Evolutionary conservation across 148 eudicot genomes (phyloP).

Genomic region (Amaranthus cruentus): DNA sequence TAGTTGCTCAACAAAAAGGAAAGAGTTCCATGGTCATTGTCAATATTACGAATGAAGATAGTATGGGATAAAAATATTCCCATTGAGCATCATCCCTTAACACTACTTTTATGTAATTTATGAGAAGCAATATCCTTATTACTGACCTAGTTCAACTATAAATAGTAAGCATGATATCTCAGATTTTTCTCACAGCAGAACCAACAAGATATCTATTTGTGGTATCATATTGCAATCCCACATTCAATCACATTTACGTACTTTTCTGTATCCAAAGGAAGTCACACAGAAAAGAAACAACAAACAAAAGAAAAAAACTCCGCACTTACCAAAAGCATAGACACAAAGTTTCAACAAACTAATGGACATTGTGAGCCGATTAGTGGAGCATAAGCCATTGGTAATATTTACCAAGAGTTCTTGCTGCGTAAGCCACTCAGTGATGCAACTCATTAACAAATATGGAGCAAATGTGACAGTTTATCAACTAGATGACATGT

Average conservation of each 20-base stretch:
- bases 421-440: slow-evolving; percentile 55
- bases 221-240: not conserved
- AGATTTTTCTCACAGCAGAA: slow-evolving; percentile 10
- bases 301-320: no score
- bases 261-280: not conserved
- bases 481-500: slow-evolving; percentile 51
- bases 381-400: slow-evolving; percentile 44
- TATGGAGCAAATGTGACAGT: slow-evolving; percentile 56
- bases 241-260: not conserved
- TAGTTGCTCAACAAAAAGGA: not conserved
- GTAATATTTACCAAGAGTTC: slow-evolving; percentile 58
- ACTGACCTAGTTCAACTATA: slow-evolving; percentile 3
- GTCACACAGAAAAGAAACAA: no score
- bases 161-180: slow-evolving; percentile 15
- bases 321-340: no score
- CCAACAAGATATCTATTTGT: not conserved
- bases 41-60: slow-evolving; percentile 6
- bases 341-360: not conserved
- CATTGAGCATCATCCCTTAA: slow-evolving; percentile 2
- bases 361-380: slow-evolving; percentile 33
- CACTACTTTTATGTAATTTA: slow-evolving; percentile 9
- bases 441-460: slow-evolving; percentile 38
- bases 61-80: slow-evolving; percentile 15
- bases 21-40: not conserved
- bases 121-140: not conserved